A percentile compares a stretch with the other conserved stretches of the same genome.
These are phyloP conservation scores for Aspergillus funiculosus DNA, from an alignment of 495 filamentous ascomycete species.

Conservation along the genomic window DNA sequence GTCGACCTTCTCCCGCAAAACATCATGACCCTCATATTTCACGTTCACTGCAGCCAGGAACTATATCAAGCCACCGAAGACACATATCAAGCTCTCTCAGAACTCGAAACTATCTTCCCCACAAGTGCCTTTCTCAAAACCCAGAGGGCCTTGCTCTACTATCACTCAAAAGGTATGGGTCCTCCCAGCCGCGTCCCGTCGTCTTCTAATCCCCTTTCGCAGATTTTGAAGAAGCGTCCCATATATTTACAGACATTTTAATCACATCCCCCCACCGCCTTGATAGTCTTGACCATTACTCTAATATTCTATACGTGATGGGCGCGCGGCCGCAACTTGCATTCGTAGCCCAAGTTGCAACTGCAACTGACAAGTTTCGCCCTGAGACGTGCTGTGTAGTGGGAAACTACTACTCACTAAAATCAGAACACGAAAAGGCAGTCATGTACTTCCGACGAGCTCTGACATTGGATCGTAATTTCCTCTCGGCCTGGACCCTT, in stretches of 20 bases:
- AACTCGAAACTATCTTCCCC: slow-evolving; percentile 79
- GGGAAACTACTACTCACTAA: slow-evolving; percentile 92
- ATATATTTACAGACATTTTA: slow-evolving; percentile 77
- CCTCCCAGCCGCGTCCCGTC: neutral
- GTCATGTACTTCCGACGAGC: slow-evolving; percentile 97
- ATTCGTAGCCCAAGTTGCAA: slow-evolving; percentile 85
- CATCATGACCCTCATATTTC: slow-evolving; percentile 88
- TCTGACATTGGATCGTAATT: slow-evolving; percentile 86
- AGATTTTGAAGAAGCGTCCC: slow-evolving; percentile 81
- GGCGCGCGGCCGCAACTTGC: slow-evolving; percentile 78
- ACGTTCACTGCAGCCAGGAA: slow-evolving; percentile 82
- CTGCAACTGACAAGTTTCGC: slow-evolving; percentile 86
- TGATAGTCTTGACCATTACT: slow-evolving; percentile 89
- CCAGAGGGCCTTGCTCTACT: slow-evolving; percentile 78
- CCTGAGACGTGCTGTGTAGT: slow-evolving; percentile 96
- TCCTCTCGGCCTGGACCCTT: slow-evolving; percentile 92
- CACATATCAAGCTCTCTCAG: slow-evolving; percentile 62
- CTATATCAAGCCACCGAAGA: slow-evolving; percentile 75
- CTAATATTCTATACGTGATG: slow-evolving; percentile 95
- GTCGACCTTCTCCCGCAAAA: slow-evolving; percentile 69
- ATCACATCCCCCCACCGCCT: slow-evolving; percentile 78
- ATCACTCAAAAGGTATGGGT: slow-evolving; percentile 69
- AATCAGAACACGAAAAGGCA: slow-evolving; percentile 94
- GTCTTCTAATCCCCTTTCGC: slow-evolving; percentile 1
- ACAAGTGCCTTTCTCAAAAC: slow-evolving; percentile 82